These are phyloP conservation scores for Wickerhamomyces canadensis DNA, from an alignment of 805 yeast genomes.

Conservation along the genomic window DNA sequence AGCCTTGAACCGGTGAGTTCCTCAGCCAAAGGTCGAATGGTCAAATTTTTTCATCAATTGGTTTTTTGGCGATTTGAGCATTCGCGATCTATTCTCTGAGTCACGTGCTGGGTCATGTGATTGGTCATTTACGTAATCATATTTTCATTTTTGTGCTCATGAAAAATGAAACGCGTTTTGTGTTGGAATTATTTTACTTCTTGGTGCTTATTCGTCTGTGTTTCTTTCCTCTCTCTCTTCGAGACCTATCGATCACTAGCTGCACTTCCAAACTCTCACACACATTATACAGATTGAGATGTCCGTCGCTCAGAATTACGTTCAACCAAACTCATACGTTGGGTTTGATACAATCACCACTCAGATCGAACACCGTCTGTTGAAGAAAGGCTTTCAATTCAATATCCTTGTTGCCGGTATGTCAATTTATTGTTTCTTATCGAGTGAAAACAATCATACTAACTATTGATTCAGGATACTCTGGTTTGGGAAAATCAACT, in stretches of 20 bases:
- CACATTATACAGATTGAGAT: not conserved
- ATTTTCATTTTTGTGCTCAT: conserved; percentile 1
- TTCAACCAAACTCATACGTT: conserved; percentile 71
- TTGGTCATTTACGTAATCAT: too few relatives aligned
- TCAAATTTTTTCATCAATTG: too few relatives aligned
- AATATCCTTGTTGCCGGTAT: conserved; percentile 87
- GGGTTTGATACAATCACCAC: conserved; percentile 96
- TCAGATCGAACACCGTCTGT: conserved; percentile 87
- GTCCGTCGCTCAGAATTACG: conserved; percentile 6
- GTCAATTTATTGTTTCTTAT: not conserved
- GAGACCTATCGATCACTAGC: too few relatives aligned
- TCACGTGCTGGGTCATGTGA: too few relatives aligned
- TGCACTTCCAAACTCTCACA: too few relatives aligned
- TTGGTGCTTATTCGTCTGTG: too few relatives aligned
- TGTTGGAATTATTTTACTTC: conserved; percentile 10
- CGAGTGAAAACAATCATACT: not conserved
- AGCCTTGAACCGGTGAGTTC: too few relatives aligned
- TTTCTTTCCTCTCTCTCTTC: too few relatives aligned
- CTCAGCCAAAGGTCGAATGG: too few relatives aligned
- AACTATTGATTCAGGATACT: conserved; percentile 33
- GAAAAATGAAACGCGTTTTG: conserved; percentile 14
- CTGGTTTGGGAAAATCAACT: conserved; percentile 94
- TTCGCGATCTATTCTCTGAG: too few relatives aligned
- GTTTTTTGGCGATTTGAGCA: too few relatives aligned
- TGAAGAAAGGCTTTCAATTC: conserved; percentile 91